Conservation (phyloP, 768 basidiomycete species). For the Suillus fuscotomentosus region DNA sequence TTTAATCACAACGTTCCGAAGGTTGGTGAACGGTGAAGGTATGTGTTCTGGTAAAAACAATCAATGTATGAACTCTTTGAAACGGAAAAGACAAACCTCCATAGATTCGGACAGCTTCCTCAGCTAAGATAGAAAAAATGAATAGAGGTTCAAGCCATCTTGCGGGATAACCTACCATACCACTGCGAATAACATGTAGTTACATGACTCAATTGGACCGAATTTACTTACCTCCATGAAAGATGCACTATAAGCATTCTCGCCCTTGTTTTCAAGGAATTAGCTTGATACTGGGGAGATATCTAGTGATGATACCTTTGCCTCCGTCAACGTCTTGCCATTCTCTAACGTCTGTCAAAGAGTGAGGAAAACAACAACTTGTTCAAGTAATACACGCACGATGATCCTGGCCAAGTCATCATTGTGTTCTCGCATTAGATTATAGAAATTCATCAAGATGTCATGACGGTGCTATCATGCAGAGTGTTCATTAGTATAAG, state of each 20-base stretch:
- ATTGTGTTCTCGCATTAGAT: conserved; percentile 76
- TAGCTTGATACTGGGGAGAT: not conserved
- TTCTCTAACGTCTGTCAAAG: conserved; percentile 78
- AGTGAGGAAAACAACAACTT: conserved; percentile 10
- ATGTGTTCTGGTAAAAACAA: conserved; percentile 60
- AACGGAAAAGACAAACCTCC: conserved; percentile 54
- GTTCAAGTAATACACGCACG: conserved; percentile 41
- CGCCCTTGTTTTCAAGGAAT: conserved; percentile 47
- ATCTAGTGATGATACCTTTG: conserved; percentile 48
- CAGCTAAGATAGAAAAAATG: conserved; percentile 50
- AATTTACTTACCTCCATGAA: conserved; percentile 65
- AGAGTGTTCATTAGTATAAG: not conserved
- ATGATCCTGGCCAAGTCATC: conserved; percentile 89
- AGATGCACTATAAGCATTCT: conserved; percentile 82
- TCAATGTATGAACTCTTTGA: not conserved
- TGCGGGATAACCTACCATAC: conserved; percentile 56
- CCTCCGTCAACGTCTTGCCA: conserved; percentile 86
- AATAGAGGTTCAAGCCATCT: not conserved
- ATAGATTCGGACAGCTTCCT: conserved; percentile 88
- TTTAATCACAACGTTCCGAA: conserved; percentile 88
- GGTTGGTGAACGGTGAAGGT: conserved; percentile 65
- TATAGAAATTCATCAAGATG: conserved; percentile 74
- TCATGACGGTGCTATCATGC: conserved; percentile 70
- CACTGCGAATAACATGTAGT: conserved; percentile 47
- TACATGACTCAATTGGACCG: conserved; percentile 3